Percentiles rank a stretch among this genome's conserved stretches.
Evolutionary conservation across 148 eudicot genomes (phyloP).

Genomic region (Rhododendron vialii): DNA sequence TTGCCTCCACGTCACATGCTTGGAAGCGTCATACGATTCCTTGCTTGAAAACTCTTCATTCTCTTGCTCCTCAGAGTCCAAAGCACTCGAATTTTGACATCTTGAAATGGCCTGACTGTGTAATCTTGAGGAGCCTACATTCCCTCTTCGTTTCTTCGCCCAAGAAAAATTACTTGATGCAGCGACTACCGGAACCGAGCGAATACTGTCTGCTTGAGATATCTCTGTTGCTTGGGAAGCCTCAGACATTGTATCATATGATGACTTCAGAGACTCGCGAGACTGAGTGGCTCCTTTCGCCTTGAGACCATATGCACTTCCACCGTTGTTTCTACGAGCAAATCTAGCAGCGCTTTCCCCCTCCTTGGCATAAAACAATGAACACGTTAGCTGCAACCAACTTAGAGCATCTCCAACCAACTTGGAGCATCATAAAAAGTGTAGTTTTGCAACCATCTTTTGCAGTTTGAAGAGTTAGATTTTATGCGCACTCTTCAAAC

Average conservation of each 20-base stretch:
- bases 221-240: constrained; percentile 52
- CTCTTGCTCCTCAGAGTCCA: constrained; percentile 27
- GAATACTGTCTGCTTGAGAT: constrained; percentile 51
- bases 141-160: constrained; percentile 26
- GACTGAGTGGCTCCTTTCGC: constrained; percentile 32
- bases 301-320: constrained; percentile 26
- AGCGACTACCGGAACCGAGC: constrained; percentile 28
- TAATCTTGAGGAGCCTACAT: constrained; percentile 22
- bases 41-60: constrained; percentile 17
- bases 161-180: constrained; percentile 33
- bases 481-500: not conserved
- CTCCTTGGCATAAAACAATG: constrained; percentile 27
- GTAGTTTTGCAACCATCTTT: not conserved
- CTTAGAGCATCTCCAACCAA: not conserved
- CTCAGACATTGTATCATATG: constrained; percentile 52
- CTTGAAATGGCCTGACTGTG: constrained; percentile 18
- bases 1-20: constrained; percentile 2
- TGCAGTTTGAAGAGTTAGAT: not conserved
- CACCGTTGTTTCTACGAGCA: constrained; percentile 31
- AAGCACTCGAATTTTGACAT: constrained; percentile 12
- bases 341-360: constrained; percentile 28
- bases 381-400: constrained; percentile 9
- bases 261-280: constrained; percentile 22
- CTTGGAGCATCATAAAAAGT: not conserved
- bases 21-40: not conserved